Evolutionary conservation across 2,329 filamentous ascomycete genomes (phyloP).

Genomic region (Fusarium redolens): DNA sequence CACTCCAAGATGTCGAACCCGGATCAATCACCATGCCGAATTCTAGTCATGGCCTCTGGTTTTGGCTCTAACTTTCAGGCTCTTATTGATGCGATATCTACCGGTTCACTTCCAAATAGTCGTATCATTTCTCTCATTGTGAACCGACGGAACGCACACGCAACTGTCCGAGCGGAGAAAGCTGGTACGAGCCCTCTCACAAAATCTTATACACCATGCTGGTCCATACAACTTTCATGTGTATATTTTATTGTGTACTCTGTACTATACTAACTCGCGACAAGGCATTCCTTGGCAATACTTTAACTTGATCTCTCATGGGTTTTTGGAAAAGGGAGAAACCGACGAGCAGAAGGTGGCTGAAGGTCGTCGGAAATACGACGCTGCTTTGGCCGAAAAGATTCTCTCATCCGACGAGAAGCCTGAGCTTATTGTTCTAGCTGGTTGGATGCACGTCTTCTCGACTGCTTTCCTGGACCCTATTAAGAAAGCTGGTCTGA

Average conservation of each 20-base stretch:
- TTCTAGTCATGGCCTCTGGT: constrained; percentile 78
- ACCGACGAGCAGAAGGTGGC: constrained; percentile 65
- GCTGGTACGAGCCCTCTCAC: constrained; percentile 47
- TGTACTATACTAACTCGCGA: background rate
- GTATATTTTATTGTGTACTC: background rate
- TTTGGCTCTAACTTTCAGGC: constrained; percentile 84
- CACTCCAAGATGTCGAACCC: constrained; percentile 17
- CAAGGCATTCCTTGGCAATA: constrained; percentile 74
- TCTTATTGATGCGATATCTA: constrained; percentile 64
- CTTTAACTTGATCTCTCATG: constrained; percentile 71
- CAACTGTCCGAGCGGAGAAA: constrained; percentile 57
- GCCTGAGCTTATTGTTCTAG: constrained; percentile 82
- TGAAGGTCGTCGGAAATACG: constrained; percentile 76
- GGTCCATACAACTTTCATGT: background rate
- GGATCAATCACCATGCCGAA: constrained; percentile 54
- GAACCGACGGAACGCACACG: constrained; percentile 62
- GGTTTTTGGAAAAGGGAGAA: constrained; percentile 68
- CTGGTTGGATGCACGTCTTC: constrained; percentile 90
- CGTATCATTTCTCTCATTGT: constrained; percentile 60
- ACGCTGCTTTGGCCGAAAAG: constrained; percentile 76
- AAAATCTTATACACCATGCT: background rate
- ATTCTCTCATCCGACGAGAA: constrained; percentile 62
- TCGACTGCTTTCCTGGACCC: constrained; percentile 76
- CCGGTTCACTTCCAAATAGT: constrained; percentile 54
- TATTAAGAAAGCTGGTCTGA: constrained; percentile 69